Evolutionary conservation across 2,329 filamentous ascomycete species (phyloP).

Genomic region (Ophiocordyceps camponoti-saundersi): DNA sequence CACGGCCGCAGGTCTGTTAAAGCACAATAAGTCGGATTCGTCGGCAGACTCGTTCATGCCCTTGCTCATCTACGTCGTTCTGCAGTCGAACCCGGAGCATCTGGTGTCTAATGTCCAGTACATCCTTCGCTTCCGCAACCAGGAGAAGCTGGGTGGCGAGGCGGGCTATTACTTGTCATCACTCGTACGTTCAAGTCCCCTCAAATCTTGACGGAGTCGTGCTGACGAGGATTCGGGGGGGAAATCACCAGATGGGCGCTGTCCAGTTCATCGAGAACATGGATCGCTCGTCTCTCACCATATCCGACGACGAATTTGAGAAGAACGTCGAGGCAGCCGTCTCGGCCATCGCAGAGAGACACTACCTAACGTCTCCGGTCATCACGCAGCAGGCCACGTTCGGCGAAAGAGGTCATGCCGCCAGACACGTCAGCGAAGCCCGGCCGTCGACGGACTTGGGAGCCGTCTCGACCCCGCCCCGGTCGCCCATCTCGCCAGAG

Average conservation of each 20-base stretch:
- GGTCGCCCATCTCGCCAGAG: constrained; percentile 38
- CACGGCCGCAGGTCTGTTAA: constrained; percentile 50
- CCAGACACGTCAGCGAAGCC: constrained; percentile 9
- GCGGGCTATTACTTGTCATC: constrained; percentile 97
- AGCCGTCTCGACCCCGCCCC: constrained; percentile 24
- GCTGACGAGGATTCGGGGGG: background rate
- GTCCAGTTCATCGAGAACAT: constrained; percentile 95
- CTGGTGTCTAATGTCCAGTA: constrained; percentile 97
- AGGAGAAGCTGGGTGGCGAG: constrained; percentile 94
- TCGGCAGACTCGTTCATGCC: constrained; percentile 95
- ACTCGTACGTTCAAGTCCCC: constrained; percentile 30
- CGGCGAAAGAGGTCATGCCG: constrained; percentile 25
- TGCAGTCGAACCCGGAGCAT: constrained; percentile 88
- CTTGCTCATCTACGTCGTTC: constrained; percentile 84
- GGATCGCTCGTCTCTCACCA: constrained; percentile 83
- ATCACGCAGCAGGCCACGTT: constrained; percentile 19
- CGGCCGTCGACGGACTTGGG: too few relatives aligned
- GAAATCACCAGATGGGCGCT: constrained; percentile 54
- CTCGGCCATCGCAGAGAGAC: constrained; percentile 84
- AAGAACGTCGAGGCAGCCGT: constrained; percentile 92
- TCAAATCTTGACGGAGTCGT: too few relatives aligned
- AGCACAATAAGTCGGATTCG: constrained; percentile 82
- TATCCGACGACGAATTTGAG: constrained; percentile 90
- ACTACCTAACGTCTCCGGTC: constrained; percentile 37
- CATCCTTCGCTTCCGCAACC: constrained; percentile 89